These are phyloP conservation scores for Apiospora rasikravindrae DNA, from an alignment of 2,329 filamentous ascomycete species.

Conservation along the genomic window DNA sequence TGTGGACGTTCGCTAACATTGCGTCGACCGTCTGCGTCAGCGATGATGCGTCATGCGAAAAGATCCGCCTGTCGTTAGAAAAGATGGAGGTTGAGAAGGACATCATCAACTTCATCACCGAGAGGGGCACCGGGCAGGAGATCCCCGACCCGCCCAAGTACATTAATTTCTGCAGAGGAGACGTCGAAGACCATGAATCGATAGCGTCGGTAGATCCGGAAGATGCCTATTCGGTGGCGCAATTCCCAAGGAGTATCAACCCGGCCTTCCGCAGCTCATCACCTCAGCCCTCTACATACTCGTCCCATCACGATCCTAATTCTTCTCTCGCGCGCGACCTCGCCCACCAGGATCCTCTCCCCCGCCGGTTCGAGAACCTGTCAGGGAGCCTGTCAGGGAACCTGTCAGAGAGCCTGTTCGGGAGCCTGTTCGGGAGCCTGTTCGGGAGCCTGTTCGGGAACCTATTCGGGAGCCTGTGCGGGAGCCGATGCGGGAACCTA, in stretches of 20 bases:
- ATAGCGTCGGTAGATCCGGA: constrained; percentile 75
- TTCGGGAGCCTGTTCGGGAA: not conserved
- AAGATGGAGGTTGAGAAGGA: constrained; percentile 97
- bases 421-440: not conserved
- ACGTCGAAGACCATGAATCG: constrained; percentile 79
- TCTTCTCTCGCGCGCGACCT: constrained; percentile 74
- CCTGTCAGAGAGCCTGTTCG: not conserved
- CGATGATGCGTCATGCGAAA: constrained; percentile 95
- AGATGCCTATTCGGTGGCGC: constrained; percentile 89
- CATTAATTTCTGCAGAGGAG: constrained; percentile 97
- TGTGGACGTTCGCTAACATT: constrained; percentile 98
- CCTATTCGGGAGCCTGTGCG: not conserved
- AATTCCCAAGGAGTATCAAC: constrained; percentile 94
- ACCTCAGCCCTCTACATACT: constrained; percentile 89
- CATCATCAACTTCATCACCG: constrained; percentile 85
- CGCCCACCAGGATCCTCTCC: constrained; percentile 59
- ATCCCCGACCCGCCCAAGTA: constrained; percentile 97
- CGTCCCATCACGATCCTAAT: constrained; percentile 89
- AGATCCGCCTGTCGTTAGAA: constrained; percentile 90
- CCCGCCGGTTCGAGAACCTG: constrained; percentile 25
- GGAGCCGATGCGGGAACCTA: constrained; percentile 24
- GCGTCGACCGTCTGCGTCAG: constrained; percentile 97
- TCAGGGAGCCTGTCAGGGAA: not conserved
- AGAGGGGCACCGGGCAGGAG: constrained; percentile 90
- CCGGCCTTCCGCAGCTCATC: constrained; percentile 95